These are phyloP conservation scores for Cadophora gregata DNA, from an alignment of 2,329 filamentous ascomycete species.

Conservation along the genomic window DNA sequence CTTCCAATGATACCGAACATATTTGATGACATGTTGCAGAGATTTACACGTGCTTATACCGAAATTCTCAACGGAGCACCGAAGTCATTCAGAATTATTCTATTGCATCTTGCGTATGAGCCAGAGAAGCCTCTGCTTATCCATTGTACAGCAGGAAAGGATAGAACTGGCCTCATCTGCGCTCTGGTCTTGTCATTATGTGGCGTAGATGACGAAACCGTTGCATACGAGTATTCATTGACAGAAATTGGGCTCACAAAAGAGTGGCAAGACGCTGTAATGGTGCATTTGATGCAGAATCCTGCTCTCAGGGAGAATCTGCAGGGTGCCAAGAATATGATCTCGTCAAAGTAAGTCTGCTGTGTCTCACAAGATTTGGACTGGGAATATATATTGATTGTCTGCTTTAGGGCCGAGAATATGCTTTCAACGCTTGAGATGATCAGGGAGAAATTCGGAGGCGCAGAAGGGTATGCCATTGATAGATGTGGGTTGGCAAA, in stretches of 20 bases:
- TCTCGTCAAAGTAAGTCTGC: conserved; percentile 45
- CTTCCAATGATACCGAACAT: not conserved
- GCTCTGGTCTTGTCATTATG: conserved; percentile 69
- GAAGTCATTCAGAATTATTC: conserved; percentile 61
- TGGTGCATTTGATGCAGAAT: conserved; percentile 56
- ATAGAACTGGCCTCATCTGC: conserved; percentile 74
- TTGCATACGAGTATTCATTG: conserved; percentile 73
- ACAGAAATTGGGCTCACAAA: conserved; percentile 65
- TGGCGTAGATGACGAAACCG: conserved; percentile 61
- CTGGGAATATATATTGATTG: conserved; percentile 13
- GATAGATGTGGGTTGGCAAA: conserved; percentile 62
- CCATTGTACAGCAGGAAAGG: conserved; percentile 80
- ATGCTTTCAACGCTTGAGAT: conserved; percentile 58
- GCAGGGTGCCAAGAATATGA: conserved; percentile 51
- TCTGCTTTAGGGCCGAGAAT: conserved; percentile 49
- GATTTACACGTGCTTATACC: conserved; percentile 68
- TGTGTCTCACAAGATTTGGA: not conserved
- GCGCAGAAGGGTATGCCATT: conserved; percentile 67
- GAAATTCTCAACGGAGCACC: conserved; percentile 63
- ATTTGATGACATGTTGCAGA: conserved; percentile 48
- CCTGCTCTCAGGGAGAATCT: conserved; percentile 51
- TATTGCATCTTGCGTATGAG: conserved; percentile 44
- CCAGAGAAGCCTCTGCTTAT: conserved; percentile 61
- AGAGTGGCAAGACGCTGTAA: conserved; percentile 57
- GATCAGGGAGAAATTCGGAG: conserved; percentile 65